phyloP scores from a whole-genome alignment of 2,329 filamentous ascomycete species.

The Xylariaceae sp. region DNA sequence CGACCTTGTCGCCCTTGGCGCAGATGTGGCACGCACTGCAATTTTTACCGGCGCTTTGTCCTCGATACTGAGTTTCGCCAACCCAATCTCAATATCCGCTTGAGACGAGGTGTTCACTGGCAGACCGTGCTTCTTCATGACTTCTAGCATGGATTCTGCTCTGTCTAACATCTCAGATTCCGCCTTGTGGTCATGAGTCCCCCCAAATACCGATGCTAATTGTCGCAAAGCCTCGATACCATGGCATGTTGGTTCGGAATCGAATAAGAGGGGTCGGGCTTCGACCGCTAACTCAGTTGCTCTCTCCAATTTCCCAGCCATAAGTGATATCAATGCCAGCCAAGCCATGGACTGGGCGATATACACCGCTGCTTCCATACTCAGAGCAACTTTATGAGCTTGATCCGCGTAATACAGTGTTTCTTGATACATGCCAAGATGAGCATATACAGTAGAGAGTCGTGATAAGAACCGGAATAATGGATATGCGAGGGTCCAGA shows the following conservation, averaged over 20 bases:
- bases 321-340: constrained; percentile 51
- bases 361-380: constrained; percentile 59
- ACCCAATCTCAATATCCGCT: constrained; percentile 32
- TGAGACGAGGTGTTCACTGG: constrained; percentile 5
- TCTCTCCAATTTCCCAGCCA: constrained; percentile 55
- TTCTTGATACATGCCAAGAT: constrained; percentile 83
- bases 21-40: constrained; percentile 11
- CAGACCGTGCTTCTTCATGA: constrained; percentile 23
- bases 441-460: constrained; percentile 72
- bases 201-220: constrained; percentile 52
- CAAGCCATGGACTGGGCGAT: constrained; percentile 50
- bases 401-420: constrained; percentile 85
- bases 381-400: constrained; percentile 69
- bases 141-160: constrained; percentile 44
- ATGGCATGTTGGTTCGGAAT: constrained; percentile 39
- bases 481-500: constrained; percentile 75
- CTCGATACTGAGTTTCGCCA: constrained; percentile 31
- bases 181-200: constrained; percentile 40
- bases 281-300: constrained; percentile 52
- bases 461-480: constrained; percentile 69
- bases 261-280: constrained; percentile 47
- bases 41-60: constrained; percentile 22
- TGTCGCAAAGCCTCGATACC: constrained; percentile 48
- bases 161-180: constrained; percentile 40
- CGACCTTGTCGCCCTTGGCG: constrained; percentile 14